These are phyloP conservation scores for Sclerospora graminicola DNA, from an alignment of 352 stramenopile genomes.

Conservation along the genomic window DNA sequence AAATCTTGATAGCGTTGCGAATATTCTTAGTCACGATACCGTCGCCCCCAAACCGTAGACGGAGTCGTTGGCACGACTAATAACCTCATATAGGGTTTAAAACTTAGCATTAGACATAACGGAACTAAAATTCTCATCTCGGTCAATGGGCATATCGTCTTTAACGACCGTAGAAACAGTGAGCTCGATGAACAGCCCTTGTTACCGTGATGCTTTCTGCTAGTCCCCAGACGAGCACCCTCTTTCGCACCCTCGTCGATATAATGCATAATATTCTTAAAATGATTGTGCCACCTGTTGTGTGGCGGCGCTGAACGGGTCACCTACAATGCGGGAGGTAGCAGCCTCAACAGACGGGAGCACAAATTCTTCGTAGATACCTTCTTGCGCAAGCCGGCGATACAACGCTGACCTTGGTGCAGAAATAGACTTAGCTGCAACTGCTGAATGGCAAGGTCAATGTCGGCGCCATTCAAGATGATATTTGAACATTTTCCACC, in stretches of 20 bases:
- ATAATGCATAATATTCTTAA: slow-evolving; percentile 82
- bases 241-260: slow-evolving; percentile 71
- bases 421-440: slow-evolving; percentile 65
- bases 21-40: slow-evolving; percentile 86
- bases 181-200: slow-evolving; percentile 88
- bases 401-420: slow-evolving; percentile 85
- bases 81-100: slow-evolving; percentile 83
- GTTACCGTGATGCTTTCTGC: slow-evolving; percentile 58
- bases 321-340: slow-evolving; percentile 43
- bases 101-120: slow-evolving; percentile 87
- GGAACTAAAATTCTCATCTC: slow-evolving; percentile 90
- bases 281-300: slow-evolving; percentile 52
- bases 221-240: slow-evolving; percentile 71
- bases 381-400: slow-evolving; percentile 73
- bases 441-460: slow-evolving; percentile 42
- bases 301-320: slow-evolving; percentile 31
- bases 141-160: slow-evolving; percentile 83
- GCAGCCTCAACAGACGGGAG: slow-evolving; percentile 38
- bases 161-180: slow-evolving; percentile 84
- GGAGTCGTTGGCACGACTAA: slow-evolving; percentile 79
- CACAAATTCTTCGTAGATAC: slow-evolving; percentile 85
- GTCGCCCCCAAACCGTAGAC: slow-evolving; percentile 81
- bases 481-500: slow-evolving; percentile 74
- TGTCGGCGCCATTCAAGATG: slow-evolving; percentile 68
- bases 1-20: slow-evolving; percentile 72